Evolutionary conservation across 192 early-diverging fungal genomes (phyloP).

Genomic region (Umbelopsis sp.): DNA sequence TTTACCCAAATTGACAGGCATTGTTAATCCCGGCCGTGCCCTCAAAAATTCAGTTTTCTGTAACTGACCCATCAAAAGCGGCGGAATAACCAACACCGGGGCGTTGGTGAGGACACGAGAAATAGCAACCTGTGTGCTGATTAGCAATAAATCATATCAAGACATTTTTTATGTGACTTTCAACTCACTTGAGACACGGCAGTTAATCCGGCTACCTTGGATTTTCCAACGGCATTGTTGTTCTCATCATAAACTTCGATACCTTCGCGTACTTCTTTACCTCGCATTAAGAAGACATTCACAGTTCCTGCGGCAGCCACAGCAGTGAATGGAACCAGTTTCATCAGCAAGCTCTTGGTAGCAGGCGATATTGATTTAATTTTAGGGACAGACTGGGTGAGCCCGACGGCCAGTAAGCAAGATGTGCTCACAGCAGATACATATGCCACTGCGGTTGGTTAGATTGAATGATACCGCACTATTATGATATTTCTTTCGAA

Average conservation of each 20-base stretch:
- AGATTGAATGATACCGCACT: background rate
- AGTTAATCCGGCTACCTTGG: conserved; percentile 61
- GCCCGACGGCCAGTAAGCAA: conserved; percentile 72
- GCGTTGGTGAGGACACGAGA: conserved; percentile 75
- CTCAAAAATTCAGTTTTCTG: conserved; percentile 63
- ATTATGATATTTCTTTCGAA: background rate
- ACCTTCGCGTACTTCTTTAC: conserved; percentile 80
- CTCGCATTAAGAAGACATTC: conserved; percentile 85
- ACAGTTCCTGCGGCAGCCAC: conserved; percentile 81
- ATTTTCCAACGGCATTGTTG: conserved; percentile 69
- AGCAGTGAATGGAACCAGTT: conserved; percentile 73
- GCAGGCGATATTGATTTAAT: conserved; percentile 49
- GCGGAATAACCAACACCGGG: conserved; percentile 74
- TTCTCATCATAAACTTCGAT: conserved; percentile 71
- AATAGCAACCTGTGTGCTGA: conserved; percentile 60
- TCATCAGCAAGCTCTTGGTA: conserved; percentile 43
- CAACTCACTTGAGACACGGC: conserved; percentile 64
- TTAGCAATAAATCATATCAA: background rate
- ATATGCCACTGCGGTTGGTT: conserved; percentile 63
- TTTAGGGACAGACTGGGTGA: conserved; percentile 67
- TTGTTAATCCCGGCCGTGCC: conserved; percentile 50
- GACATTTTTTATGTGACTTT: background rate
- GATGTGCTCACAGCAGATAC: conserved; percentile 75
- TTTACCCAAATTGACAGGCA: conserved; percentile 68
- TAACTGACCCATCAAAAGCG: conserved; percentile 67